Evolutionary conservation across 306 rosid species (phyloP), one percentile per base, ranked within the genome.

Genomic region (Phaseolus lunatus): DNA sequence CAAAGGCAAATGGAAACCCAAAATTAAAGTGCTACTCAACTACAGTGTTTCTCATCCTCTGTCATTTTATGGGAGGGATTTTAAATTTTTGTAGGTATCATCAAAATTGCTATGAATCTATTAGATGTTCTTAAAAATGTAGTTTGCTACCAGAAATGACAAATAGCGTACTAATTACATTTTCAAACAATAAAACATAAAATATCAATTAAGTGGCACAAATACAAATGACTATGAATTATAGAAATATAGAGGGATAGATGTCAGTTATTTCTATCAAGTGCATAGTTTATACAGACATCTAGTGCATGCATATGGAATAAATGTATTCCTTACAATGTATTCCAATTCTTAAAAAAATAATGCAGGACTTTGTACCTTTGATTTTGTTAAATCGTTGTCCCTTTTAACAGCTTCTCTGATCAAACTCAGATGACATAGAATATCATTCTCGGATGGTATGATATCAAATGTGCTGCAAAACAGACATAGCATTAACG

Each of bases 361-460:
- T 18, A 64, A 54, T 13, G 47, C 18, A 68, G 57, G 29, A 52
- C 23, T 52, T 44, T 24, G 35, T 56, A 91, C 93, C 92, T 84
- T 73, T 58, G 89, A 86, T 53, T 87, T 80, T 29, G 75, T 75
- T 76, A 89, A 75, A 35, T 78, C 86, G 12, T 35, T 39, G 43
- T 89, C 89, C 76, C 86, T 80, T 66, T 86, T 26, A 47, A 81
- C 65, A 57, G 83, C 91, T 56, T 85, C 90, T 62, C 61, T 47
- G 72, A 91, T 87, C 59, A 91, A 45, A 5, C 75, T 13, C n/a
- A 75, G 27, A 64, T 91, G 77, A 67, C 12, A 50, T 39, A 58
- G 70, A 81, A 87, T 9, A 80, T 91, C 90, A 62, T 62, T 65
- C 47, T 76, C 87, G 19, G 83, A 89, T 50, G 83, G 89, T 22